phyloP scores from a whole-genome alignment of 2,329 filamentous ascomycete species.

The Cladobotryum mycophilum region DNA sequence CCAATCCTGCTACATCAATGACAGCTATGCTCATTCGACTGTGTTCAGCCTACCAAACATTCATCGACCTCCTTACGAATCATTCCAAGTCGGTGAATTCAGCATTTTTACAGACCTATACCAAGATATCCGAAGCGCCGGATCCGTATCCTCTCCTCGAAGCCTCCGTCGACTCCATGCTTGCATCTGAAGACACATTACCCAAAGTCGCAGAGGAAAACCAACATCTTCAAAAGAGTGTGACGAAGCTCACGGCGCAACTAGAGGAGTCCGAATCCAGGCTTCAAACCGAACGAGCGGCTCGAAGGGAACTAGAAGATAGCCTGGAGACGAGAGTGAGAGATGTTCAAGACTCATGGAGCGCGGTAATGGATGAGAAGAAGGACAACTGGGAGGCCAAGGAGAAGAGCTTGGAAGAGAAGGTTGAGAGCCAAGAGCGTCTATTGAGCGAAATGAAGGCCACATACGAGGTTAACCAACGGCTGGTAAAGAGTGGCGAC shows the following conservation, averaged over 20 bases:
- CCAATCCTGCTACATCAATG: slow-evolving; percentile 4
- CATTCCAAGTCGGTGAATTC: slow-evolving; percentile 93
- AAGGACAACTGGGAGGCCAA: slow-evolving; percentile 95
- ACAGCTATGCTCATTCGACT: slow-evolving; percentile 5
- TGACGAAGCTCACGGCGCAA: slow-evolving; percentile 69
- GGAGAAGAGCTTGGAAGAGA: slow-evolving; percentile 85
- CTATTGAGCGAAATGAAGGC: slow-evolving; percentile 92
- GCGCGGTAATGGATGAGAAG: slow-evolving; percentile 84
- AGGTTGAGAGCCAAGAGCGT: slow-evolving; percentile 88
- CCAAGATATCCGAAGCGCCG: slow-evolving; percentile 86
- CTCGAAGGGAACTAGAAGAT: slow-evolving; percentile 69
- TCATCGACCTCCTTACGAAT: slow-evolving; percentile 93
- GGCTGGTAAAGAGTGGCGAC: slow-evolving; percentile 69
- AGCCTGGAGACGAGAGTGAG: slow-evolving; percentile 74
- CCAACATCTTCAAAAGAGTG: slow-evolving; percentile 72
- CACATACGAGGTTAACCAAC: slow-evolving; percentile 91
- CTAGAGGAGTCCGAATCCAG: slow-evolving; percentile 76
- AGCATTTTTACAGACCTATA: slow-evolving; percentile 88
- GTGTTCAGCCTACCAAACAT: slow-evolving; percentile 80
- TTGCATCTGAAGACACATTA: slow-evolving; percentile 85
- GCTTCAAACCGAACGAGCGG: slow-evolving; percentile 69
- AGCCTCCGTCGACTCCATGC: slow-evolving; percentile 89
- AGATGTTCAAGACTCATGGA: slow-evolving; percentile 86
- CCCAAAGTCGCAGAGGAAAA: slow-evolving; percentile 89
- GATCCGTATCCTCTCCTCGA: slow-evolving; percentile 96